Base-by-base conservation (phyloP, 2,329 filamentous ascomycete species). In the Cytospora piceicola region DNA sequence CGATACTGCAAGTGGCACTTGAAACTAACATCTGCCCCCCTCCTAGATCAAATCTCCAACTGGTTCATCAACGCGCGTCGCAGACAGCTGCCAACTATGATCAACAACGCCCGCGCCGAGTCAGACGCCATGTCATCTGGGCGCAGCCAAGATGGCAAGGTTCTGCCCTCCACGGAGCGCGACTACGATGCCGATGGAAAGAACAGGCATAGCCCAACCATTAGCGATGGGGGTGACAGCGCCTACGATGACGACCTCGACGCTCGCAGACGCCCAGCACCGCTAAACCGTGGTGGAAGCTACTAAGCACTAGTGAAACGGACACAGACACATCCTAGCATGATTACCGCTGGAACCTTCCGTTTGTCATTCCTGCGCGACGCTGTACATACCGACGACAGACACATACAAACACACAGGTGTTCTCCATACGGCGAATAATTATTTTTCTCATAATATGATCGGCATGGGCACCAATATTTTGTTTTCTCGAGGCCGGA, bases 1-100 rank as follows among this genome's bases (percentile, higher is more conserved):
- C 64, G 7, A 65, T 53, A 5, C 51, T 59, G 42, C 22, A 63
- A 63, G 67, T 67, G 2, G 29, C 11, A 15, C 20, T 56, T 49
- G 29, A 61, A n/a, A 67, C 63, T 63, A 68, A 65, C n/a, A 12
- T 46, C 2, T 27, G 27, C 6, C n/a, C 4, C 32, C 12, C 22
- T 49, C 53, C 58, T 72, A 88, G 86, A 88, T 76, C 86, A 88
- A 80, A 90, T 93, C 27, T 90, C 88, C 68, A 92, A 92, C 77
- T 93, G 90, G 90, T 93, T 92, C 76, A 93, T 92, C 77, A 93
- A 93, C 70, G 89, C 89, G 32, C 85, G 90, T 62, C 83, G 90
- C 64, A 86, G 90, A 57, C 85, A 89, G 71, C 77, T 90, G 24
- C 86, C 87, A 1, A 77, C 79, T 51, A 83, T 89, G 81, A 83